These are phyloP conservation scores for Pyricularia sp. DNA, from an alignment of 2,329 filamentous ascomycete species.

Conservation along the genomic window DNA sequence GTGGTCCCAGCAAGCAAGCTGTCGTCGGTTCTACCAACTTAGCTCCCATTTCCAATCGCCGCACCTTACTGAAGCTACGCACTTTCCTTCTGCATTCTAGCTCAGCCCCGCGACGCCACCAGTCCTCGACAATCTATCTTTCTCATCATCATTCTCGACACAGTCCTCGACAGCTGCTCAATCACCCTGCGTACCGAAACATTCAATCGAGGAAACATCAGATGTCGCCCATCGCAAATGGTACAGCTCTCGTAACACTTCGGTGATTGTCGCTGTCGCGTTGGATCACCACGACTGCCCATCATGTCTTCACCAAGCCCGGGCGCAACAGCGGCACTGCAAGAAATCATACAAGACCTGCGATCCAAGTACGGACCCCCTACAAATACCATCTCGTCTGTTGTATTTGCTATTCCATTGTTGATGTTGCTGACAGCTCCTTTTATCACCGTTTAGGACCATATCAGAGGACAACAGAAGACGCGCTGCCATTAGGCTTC, in stretches of 20 bases:
- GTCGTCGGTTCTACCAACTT: not conserved
- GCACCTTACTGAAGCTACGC: not conserved
- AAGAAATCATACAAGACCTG: slow-evolving; percentile 35
- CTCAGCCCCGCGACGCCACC: slow-evolving; percentile 3
- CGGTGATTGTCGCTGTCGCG: slow-evolving; percentile 1
- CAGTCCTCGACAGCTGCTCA: not conserved
- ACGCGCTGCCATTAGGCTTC: slow-evolving; percentile 40
- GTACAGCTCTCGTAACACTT: not conserved
- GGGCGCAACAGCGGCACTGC: slow-evolving; percentile 2
- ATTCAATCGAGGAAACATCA: not conserved
- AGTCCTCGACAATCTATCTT: not conserved
- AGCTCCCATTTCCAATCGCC: not conserved
- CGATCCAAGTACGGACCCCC: slow-evolving; percentile 33
- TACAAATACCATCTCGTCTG: not conserved
- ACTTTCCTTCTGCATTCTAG: not conserved
- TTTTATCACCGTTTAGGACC: slow-evolving; percentile 9
- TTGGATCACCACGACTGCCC: not conserved
- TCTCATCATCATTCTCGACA: not conserved
- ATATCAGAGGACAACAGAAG: slow-evolving; percentile 33
- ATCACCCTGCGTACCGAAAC: not conserved
- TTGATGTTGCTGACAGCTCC: not conserved
- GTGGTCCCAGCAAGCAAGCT: too few relatives aligned
- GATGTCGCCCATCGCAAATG: not conserved
- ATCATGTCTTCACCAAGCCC: slow-evolving; percentile 1
- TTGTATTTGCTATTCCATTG: not conserved